Conservation (phyloP, 2,329 filamentous ascomycete species). For the Fusarium penzigii region DNA sequence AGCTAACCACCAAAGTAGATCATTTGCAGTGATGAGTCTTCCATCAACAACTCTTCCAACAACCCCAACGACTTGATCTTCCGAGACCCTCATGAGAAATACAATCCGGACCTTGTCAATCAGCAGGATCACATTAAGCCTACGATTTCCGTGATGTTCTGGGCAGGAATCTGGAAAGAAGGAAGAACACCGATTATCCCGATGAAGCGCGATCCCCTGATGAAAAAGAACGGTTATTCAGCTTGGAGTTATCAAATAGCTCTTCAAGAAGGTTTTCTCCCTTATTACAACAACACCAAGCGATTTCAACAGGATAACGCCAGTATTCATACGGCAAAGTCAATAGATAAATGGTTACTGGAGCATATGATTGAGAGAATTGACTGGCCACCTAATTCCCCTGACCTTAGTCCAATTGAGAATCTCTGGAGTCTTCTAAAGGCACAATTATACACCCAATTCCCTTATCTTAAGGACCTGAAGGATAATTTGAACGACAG, state of each 20-base stretch:
- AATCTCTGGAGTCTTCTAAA: background rate
- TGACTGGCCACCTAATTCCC: background rate
- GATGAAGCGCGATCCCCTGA: background rate
- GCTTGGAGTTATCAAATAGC: background rate
- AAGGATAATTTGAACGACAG: background rate
- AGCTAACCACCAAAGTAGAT: background rate
- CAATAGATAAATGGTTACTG: background rate
- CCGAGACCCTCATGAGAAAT: background rate
- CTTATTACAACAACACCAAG: background rate
- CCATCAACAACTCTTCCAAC: background rate
- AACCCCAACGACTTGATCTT: background rate
- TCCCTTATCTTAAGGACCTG: background rate
- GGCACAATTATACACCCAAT: background rate
- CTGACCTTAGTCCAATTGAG: slow-evolving; percentile 1
- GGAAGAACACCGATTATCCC: background rate
- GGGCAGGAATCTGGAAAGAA: background rate
- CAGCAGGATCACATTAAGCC: background rate
- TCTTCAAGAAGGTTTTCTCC: background rate
- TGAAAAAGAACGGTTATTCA: background rate
- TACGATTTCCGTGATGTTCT: slow-evolving; percentile 1
- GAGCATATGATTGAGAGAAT: background rate
- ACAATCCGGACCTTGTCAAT: background rate
- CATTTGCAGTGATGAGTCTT: background rate
- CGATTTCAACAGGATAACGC: slow-evolving; percentile 1
- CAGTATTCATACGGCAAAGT: background rate